phyloP scores from a whole-genome alignment of 139 green algal genomes.

The Chlamydomonas urium region DNA sequence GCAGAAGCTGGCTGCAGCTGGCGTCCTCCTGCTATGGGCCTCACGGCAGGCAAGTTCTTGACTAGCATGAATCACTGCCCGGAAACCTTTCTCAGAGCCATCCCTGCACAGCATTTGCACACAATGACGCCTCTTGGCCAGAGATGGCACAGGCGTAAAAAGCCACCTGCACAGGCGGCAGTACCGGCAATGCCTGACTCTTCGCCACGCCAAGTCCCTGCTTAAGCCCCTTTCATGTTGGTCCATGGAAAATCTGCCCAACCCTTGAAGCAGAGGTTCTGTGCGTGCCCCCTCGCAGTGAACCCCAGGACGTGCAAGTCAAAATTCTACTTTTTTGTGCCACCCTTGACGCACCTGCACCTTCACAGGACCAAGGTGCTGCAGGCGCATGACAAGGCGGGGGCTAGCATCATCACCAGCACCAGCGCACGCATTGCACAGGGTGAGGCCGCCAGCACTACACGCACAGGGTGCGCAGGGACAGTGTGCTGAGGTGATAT shows the following conservation, averaged over 20 bases:
- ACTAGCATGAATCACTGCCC: too few relatives aligned
- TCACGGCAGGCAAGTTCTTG: neutral
- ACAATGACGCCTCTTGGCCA: too few relatives aligned
- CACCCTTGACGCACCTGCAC: neutral
- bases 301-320: too few relatives aligned
- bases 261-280: neutral
- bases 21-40: constrained; percentile 3
- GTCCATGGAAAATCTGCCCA: neutral
- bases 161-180: constrained; percentile 2
- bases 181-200: too few relatives aligned
- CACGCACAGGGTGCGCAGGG: too few relatives aligned
- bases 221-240: neutral
- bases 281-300: too few relatives aligned
- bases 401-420: constrained; percentile 6
- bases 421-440: constrained; percentile 1
- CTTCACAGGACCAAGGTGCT: constrained; percentile 2
- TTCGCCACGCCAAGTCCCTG: too few relatives aligned
- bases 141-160: too few relatives aligned
- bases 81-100: too few relatives aligned
- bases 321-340: too few relatives aligned
- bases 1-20: neutral
- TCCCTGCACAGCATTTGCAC: neutral
- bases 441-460: too few relatives aligned
- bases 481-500: too few relatives aligned
- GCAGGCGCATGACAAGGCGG: constrained; percentile 2